Base-by-base conservation (phyloP, 768 basidiomycete genomes). In the Hemileccinum impolitum region DNA sequence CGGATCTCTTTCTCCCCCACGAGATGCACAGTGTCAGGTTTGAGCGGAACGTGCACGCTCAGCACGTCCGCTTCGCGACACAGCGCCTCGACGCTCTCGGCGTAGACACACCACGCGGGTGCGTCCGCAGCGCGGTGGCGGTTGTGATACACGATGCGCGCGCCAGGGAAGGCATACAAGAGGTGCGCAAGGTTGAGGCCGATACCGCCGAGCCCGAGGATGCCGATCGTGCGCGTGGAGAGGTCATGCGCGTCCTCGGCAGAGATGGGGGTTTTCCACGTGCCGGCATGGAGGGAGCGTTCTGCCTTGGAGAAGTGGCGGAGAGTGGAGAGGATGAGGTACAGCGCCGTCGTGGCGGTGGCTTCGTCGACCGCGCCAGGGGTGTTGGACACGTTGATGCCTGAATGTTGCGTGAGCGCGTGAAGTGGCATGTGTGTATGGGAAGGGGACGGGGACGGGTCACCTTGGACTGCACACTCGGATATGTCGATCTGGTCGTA, bases 361-460 rank as follows among this genome's bases (percentile, higher is more conserved):
- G 86, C 91, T 54, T 94, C 90, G 67, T 94, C 84, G 42, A 95
- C 93, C 4, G 90, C 90, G 13, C 85, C 83, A 1, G 93, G 92
- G 1, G 92, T 94, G 63, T 94, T 93, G 9, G 93, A 92, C 18
- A 94, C 80, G 31, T 68, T 73, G 56, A 94, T 90, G 18, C 59
- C 66, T 67, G n/a, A 3, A 23, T 13, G 15, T 15, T 19, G 39
- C 8, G 19, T 30, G 30, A 10, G 17, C 12, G 41, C 42, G 40
- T 23, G 9, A 32, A n/a, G 37, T 14, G 53, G 42, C 26, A 12
- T 8, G 23, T 23, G 28, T 28, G 26, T 28, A 28, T 30, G 28
- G 9, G 28, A 30, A 12, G 28, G 28, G 9, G 28, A 30, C 4
- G 4, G 9, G 11, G 28, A 23, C 23, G 19, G 30, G 14, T 15